A percentile compares a stretch with the other conserved stretches of the same genome.
Conservation (phyloP, 805 yeast genomes). For the Candida rishiriensis region DNA sequence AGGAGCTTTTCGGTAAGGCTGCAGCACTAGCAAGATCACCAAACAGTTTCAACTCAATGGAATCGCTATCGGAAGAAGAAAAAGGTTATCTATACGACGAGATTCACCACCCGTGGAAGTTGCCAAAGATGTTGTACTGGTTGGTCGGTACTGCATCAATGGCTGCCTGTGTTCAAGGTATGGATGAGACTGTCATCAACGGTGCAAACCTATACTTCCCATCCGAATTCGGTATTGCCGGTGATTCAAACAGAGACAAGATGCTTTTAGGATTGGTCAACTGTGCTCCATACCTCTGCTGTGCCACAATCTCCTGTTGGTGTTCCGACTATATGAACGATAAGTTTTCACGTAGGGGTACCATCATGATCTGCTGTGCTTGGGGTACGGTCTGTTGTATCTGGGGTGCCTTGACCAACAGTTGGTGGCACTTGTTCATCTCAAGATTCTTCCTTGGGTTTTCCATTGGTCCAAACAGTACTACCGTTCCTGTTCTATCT, state of each 20-base stretch:
- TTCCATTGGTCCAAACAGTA: constrained; percentile 70
- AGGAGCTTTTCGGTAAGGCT: constrained; percentile 56
- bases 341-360: constrained; percentile 58
- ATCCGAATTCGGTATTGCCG: constrained; percentile 44
- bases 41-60: constrained; percentile 52
- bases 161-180: constrained; percentile 79
- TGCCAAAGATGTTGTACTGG: constrained; percentile 44
- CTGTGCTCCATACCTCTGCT: constrained; percentile 67
- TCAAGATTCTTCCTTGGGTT: constrained; percentile 63
- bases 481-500: constrained; percentile 73
- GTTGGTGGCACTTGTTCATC: constrained; percentile 66
- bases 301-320: constrained; percentile 61
- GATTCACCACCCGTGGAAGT: constrained; percentile 39
- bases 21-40: constrained; percentile 69
- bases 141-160: constrained; percentile 65
- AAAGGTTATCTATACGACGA: constrained; percentile 46
- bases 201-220: constrained; percentile 70
- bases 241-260: constrained; percentile 41
- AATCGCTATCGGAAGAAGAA: constrained; percentile 50
- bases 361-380: constrained; percentile 59
- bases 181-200: constrained; percentile 73
- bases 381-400: constrained; percentile 59
- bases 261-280: constrained; percentile 62
- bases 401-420: constrained; percentile 64
- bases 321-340: constrained; percentile 55